phyloP scores from a whole-genome alignment of 2,329 filamentous ascomycete genomes.

The Scortechinia acanthostroma region DNA sequence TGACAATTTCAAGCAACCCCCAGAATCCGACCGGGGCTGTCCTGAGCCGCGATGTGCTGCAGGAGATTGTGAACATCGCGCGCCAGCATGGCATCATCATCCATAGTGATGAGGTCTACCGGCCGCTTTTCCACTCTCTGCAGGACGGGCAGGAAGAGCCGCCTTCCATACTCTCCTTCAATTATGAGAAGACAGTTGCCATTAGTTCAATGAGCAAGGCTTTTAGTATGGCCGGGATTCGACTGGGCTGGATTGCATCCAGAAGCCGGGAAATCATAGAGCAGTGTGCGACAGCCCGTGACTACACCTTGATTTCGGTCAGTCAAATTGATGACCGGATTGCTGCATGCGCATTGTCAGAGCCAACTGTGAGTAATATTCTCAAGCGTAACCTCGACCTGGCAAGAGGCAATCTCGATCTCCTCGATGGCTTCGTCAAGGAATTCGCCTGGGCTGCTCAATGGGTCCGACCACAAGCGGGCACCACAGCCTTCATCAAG shows the following conservation, averaged over 20 bases:
- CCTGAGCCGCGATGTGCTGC: constrained; percentile 52
- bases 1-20: constrained; percentile 51
- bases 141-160: constrained; percentile 44
- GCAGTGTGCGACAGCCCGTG: constrained; percentile 54
- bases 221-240: constrained; percentile 74
- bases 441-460: constrained; percentile 54
- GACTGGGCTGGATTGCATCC: constrained; percentile 76
- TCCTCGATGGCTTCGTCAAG: constrained; percentile 63
- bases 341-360: constrained; percentile 67
- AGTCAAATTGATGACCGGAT: constrained; percentile 76
- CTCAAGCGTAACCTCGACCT: constrained; percentile 58
- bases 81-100: constrained; percentile 55
- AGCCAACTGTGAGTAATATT: constrained; percentile 54
- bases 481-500: constrained; percentile 72
- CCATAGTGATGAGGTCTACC: constrained; percentile 75
- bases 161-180: constrained; percentile 64
- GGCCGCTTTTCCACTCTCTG: constrained; percentile 69
- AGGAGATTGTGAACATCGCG: constrained; percentile 57
- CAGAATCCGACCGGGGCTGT: constrained; percentile 77
- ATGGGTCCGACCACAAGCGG: constrained; percentile 71
- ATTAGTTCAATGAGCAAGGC: constrained; percentile 82
- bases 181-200: constrained; percentile 64
- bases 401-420: constrained; percentile 57
- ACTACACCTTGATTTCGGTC: constrained; percentile 83
- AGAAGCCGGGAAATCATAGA: constrained; percentile 55